These are phyloP conservation scores for Phanerochaete sordida DNA, from an alignment of 768 basidiomycete genomes.

Conservation along the genomic window DNA sequence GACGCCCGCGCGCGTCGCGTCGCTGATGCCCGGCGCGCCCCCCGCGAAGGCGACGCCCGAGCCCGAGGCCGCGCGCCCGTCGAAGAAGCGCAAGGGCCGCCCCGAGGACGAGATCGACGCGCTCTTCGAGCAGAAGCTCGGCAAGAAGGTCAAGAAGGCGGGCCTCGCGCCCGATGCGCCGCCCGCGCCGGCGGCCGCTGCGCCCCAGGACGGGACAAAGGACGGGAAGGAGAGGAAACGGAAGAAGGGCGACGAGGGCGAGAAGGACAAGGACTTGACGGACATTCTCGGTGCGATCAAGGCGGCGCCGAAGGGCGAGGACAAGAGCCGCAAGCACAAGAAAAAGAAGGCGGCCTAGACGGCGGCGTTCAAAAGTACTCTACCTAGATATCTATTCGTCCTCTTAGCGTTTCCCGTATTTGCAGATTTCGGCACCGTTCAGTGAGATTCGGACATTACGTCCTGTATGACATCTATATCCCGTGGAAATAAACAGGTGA, in stretches of 20 bases:
- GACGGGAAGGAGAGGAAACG: conserved; percentile 2
- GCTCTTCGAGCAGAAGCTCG: conserved; percentile 57
- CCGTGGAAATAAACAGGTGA: background rate
- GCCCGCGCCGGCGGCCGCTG: background rate
- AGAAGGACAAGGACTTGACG: conserved; percentile 37
- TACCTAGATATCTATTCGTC: background rate
- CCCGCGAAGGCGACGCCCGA: background rate
- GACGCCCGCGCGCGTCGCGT: background rate
- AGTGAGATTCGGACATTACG: background rate
- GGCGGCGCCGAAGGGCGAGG: conserved; percentile 42
- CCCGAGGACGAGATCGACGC: conserved; percentile 71
- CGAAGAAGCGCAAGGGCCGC: conserved; percentile 37
- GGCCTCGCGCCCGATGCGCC: conserved; percentile 31
- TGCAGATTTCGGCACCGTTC: background rate
- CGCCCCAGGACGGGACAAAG: background rate
- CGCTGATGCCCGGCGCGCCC: background rate
- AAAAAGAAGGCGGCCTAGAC: background rate
- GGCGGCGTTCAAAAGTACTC: background rate
- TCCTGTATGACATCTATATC: background rate
- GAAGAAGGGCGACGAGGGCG: conserved; percentile 8
- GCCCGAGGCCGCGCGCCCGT: background rate
- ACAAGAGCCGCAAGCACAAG: background rate
- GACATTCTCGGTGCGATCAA: conserved; percentile 59
- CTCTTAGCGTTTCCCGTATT: background rate
- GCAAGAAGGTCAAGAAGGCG: conserved; percentile 56